Evolutionary conservation across 345 rosid species (phyloP).

Genomic region (Salix caprea): DNA sequence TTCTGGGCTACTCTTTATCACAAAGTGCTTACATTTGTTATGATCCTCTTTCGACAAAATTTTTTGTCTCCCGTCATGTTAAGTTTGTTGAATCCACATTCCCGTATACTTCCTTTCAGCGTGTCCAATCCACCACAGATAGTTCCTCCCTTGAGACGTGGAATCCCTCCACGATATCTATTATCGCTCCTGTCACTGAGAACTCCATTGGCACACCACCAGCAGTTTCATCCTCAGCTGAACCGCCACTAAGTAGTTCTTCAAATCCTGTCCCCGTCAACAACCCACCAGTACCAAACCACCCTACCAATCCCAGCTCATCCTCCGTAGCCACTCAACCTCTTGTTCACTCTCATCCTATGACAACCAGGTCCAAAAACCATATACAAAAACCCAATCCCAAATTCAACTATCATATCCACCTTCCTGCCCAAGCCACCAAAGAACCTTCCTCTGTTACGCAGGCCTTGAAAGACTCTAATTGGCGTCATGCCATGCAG

Average conservation of each 20-base stretch:
- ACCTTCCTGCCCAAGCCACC: not conserved
- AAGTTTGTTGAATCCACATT: not conserved
- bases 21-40: not conserved
- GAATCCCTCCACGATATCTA: not conserved
- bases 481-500: no score
- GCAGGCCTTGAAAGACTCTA: no score
- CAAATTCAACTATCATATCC: not conserved
- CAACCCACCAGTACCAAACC: no score
- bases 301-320: no score
- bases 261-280: no score
- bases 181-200: fast-evolving
- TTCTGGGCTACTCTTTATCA: not conserved
- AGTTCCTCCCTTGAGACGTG: fast-evolving
- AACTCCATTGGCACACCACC: not conserved
- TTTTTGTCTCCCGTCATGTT: not conserved
- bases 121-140: no score
- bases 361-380: not conserved
- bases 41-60: not conserved
- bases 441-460: no score
- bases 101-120: not conserved
- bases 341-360: not conserved
- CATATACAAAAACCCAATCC: not conserved
- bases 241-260: no score
- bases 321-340: no score
- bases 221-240: not conserved